These are phyloP conservation scores for Nemania serpens DNA, from an alignment of 2,329 filamentous ascomycete genomes.

Conservation along the genomic window DNA sequence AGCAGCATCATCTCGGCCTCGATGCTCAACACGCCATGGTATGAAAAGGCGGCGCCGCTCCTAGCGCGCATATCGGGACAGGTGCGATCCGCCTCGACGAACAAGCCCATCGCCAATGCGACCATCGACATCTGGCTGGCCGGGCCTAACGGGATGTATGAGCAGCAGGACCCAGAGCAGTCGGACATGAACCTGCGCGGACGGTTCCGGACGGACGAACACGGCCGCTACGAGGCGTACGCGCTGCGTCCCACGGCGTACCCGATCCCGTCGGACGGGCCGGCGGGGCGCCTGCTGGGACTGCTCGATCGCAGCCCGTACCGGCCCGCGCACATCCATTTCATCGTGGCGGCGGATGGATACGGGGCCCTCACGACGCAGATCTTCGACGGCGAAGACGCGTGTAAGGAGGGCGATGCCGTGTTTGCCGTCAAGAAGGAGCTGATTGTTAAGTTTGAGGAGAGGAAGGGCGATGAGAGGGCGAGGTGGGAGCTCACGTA, in stretches of 20 bases:
- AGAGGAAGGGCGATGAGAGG: slow-evolving; percentile 46
- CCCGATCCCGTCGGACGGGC: slow-evolving; percentile 56
- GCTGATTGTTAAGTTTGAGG: slow-evolving; percentile 50
- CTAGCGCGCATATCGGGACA: slow-evolving; percentile 62
- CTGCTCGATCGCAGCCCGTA: slow-evolving; percentile 61
- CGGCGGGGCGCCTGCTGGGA: slow-evolving; percentile 55
- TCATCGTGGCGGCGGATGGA: slow-evolving; percentile 51
- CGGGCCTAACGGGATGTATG: slow-evolving; percentile 71
- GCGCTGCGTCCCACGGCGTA: slow-evolving; percentile 64
- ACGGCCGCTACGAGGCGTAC: slow-evolving; percentile 67
- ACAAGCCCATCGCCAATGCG: slow-evolving; percentile 66
- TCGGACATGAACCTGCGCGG: slow-evolving; percentile 76
- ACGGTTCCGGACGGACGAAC: slow-evolving; percentile 68
- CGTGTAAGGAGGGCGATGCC: slow-evolving; percentile 56
- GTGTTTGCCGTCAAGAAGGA: slow-evolving; percentile 61
- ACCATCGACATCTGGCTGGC: slow-evolving; percentile 81
- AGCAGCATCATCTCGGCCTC: slow-evolving; percentile 62
- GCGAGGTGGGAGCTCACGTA: slow-evolving; percentile 64
- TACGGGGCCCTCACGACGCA: slow-evolving; percentile 67
- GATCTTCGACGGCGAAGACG: slow-evolving; percentile 72
- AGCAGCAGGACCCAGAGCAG: slow-evolving; percentile 75
- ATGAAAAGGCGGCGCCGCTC: slow-evolving; percentile 35
- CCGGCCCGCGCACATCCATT: slow-evolving; percentile 64
- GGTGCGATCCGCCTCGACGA: slow-evolving; percentile 62
- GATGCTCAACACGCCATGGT: slow-evolving; percentile 48